A percentile compares a stretch with the other conserved stretches of the same genome.
phyloP scores from a whole-genome alignment of 2,329 filamentous ascomycete genomes.

The Trichoderma lentiforme region DNA sequence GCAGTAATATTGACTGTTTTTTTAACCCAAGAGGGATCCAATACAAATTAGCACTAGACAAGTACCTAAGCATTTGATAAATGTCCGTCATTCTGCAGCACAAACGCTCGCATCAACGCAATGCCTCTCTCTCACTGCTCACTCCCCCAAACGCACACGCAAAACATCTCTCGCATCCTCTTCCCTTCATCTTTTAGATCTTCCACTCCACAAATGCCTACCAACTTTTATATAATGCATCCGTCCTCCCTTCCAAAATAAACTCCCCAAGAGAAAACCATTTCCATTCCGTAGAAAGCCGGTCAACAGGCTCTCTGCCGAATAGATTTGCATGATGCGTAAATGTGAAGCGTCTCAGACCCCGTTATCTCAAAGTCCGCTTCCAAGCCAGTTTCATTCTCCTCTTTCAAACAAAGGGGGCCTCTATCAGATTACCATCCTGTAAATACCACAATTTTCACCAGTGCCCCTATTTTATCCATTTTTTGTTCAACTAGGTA shows the following conservation, averaged over 20 bases:
- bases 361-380: neutral
- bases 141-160: neutral
- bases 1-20: neutral
- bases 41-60: neutral
- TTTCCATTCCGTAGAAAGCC: neutral
- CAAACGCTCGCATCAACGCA: neutral
- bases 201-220: conserved; percentile 7
- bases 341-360: neutral
- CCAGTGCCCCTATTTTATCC: neutral
- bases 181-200: neutral
- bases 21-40: neutral
- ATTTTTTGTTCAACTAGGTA: neutral
- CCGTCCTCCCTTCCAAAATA: neutral
- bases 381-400: neutral
- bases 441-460: neutral
- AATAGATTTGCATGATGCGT: neutral
- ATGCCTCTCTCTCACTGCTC: neutral
- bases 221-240: conserved; percentile 16
- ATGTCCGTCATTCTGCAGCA: neutral
- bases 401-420: neutral
- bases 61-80: neutral
- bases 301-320: neutral
- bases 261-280: neutral
- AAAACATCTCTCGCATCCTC: neutral
- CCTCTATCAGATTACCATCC: neutral